Base-by-base conservation (phyloP, 257 asterid species). In the Capsicum rhomboideum region DNA sequence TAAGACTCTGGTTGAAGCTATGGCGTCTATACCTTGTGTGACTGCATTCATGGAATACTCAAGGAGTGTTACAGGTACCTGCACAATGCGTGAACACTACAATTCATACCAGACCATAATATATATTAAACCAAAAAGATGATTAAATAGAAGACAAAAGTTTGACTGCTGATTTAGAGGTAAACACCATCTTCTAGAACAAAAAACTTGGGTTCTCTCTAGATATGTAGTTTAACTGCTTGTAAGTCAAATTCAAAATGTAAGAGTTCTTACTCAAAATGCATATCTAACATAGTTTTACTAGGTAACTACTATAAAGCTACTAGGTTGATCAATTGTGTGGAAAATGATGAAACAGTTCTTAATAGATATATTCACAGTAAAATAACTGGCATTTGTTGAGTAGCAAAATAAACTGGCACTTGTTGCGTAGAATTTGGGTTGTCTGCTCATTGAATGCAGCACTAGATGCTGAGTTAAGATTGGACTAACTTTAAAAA, bases 11-110 rank as follows among this genome's bases (percentile, higher is more conserved):
- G 98, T 96, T 20, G 96, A 84, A 56, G 98, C 97, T 85, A 96
- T 91, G 82, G 98, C 99, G 83, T 96, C 98, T 61, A 94, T 96
- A 84, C 99, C 99, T 92, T 94, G 96, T 44, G 93, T 94, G 81
- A 96, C 98, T 2, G 90, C 94, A 83, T 4, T 91, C 94, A 96
- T 74, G 80, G 98, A 89, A 87, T 96, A 94, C 91, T 94, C 98
- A 0, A 92, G 88, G 85, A 94, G 98, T 49, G 89, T 88, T 11
- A 94, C 95, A 58, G 95, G 97, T 84, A 92, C 91, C 99, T 96
- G 91, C 83, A 85, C 23, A 77, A 77, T 26, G 82, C 17, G 37
- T 26, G 81, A 28, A 26, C 26, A 50, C 63, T 14, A 50, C 46
- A 50, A 34, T 77, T 77, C 42, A 64, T 64, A 77, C 58, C 16